phyloP scores from a whole-genome alignment of 2,329 filamentous ascomycete genomes.

The Pseudogymnoascus sp. region DNA sequence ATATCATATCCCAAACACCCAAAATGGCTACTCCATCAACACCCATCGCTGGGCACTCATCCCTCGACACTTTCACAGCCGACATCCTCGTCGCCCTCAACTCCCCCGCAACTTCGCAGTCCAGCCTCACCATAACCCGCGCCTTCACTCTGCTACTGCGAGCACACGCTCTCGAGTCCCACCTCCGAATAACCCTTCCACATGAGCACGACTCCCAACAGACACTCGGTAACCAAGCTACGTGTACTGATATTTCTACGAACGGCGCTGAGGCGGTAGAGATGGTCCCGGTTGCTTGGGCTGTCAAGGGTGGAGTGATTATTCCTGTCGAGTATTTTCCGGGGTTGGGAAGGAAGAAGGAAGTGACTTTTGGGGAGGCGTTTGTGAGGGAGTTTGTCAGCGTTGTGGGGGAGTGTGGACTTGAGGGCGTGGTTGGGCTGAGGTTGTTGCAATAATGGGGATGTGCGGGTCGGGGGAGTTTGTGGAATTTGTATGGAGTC shows the following conservation, averaged over 20 bases:
- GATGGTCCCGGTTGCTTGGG: not conserved
- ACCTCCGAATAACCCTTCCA: not conserved
- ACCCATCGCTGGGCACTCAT: not conserved
- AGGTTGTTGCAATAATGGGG: not conserved
- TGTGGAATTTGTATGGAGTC: not conserved
- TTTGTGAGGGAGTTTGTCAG: not conserved
- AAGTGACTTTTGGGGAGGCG: not conserved
- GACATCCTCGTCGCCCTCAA: not conserved
- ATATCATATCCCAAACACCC: not conserved
- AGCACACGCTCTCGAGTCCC: not conserved
- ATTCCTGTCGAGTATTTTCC: not conserved
- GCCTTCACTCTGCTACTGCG: not conserved
- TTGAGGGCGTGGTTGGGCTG: conserved; percentile 3
- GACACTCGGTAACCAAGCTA: not conserved
- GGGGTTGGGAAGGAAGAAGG: not conserved
- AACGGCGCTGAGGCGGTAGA: not conserved
- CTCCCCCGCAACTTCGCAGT: not conserved
- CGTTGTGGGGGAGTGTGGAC: not conserved
- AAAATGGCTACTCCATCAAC: not conserved
- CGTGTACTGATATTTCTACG: not conserved
- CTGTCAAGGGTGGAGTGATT: not conserved
- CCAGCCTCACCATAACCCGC: not conserved
- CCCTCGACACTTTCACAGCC: not conserved
- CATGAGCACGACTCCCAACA: not conserved
- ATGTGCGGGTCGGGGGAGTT: not conserved